Base-by-base conservation (phyloP, 495 filamentous ascomycete genomes). In the Penicillium chermesinum region DNA sequence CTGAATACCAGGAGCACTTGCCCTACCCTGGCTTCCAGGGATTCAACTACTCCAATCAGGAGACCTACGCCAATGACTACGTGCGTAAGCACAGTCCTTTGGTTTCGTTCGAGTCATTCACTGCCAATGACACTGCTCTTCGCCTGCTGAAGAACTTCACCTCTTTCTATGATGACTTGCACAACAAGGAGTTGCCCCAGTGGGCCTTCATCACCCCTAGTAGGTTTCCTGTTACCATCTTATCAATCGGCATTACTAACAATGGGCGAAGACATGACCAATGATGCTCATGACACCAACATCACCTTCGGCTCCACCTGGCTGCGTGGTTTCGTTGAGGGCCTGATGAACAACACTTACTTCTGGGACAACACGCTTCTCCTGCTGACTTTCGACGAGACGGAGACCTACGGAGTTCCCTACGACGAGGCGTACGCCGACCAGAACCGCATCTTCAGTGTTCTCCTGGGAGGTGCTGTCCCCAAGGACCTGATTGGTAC, bases 51-150 rank as follows among this genome's bases (percentile, higher is more conserved):
- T 48, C 45, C 22, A 48, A 48, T 16, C 45, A 48, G 15, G 37
- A 30, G 10, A 48, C 45, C 21, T 48, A 40, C 14, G 45, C 35
- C 14, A 39, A 48, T 41, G 75, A 79, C 59, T 88, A 88, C 54
- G 81, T 86, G 15, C 76, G 85, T 20, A 88, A 87, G 66, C 85
- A 87, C 65, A 85, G 84, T 61, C 83, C 82, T 1, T 59, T 79
- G n/a, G 64, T 84, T 18, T 64, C 74, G 38, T 82, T 71, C 48
- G 75, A 83, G 55, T 72, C 68, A 21, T 71, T 83, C 30, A 67
- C 76, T 15, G 58, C 60, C 36, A 72, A 76, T 39, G 53, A 62
- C 9, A 70, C 77, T 15, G 74, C 82, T 13, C 58, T 80, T 3
- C 66, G 72, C 10, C 66, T 74, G 44, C 78, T 83, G 59, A 85